phyloP scores from a whole-genome alignment of 2,329 filamentous ascomycete species.

The Fusarium oligoseptatum region DNA sequence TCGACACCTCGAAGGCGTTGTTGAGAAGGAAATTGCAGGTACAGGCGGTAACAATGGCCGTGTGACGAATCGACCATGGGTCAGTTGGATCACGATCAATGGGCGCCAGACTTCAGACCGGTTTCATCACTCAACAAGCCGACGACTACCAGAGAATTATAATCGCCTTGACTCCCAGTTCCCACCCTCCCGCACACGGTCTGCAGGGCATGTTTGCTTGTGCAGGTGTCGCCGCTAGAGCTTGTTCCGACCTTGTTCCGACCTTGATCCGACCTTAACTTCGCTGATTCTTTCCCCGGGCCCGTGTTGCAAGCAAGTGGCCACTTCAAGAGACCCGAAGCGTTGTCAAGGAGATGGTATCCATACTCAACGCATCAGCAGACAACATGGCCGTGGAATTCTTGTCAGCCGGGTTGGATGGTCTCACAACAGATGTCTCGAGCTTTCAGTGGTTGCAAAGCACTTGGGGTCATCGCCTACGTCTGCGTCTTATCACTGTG shows the following conservation, averaged over 20 bases:
- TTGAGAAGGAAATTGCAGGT: background rate
- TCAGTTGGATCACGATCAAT: background rate
- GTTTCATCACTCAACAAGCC: background rate
- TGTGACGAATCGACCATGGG: background rate
- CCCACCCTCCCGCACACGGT: background rate
- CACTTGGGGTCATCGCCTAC: background rate
- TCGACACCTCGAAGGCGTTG: background rate
- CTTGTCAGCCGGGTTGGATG: background rate
- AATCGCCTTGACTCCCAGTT: background rate
- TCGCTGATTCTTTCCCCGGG: background rate
- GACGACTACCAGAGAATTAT: background rate
- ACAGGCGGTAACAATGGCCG: background rate
- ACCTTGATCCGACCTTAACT: background rate
- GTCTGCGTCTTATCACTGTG: background rate
- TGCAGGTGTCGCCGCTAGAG: background rate
- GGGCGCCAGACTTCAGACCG: background rate
- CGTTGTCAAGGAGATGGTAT: background rate
- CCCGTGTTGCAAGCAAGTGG: background rate
- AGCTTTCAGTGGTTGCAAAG: background rate
- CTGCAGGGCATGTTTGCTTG: background rate
- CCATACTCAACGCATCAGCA: background rate
- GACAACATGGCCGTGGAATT: background rate
- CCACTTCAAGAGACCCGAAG: background rate
- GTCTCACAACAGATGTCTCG: background rate
- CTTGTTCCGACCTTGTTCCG: background rate